Conservation (phyloP, 2,329 filamentous ascomycete species). For the Fusarium nisikadoi region DNA sequence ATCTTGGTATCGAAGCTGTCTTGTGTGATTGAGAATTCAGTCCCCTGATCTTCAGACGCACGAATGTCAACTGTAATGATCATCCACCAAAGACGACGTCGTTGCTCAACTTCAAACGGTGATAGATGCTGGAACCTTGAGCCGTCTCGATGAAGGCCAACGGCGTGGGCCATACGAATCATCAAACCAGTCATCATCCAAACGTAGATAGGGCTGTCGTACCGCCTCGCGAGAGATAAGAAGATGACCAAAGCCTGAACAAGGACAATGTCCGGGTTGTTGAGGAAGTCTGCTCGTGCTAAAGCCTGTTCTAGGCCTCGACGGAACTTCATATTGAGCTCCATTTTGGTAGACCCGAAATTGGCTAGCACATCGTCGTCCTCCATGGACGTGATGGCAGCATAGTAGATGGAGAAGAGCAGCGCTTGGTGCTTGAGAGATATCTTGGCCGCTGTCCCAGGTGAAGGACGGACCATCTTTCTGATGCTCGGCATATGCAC, state of each 20-base stretch:
- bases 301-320: constrained; percentile 69
- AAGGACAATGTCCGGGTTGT: constrained; percentile 66
- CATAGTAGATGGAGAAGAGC: constrained; percentile 68
- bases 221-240: constrained; percentile 62
- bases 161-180: constrained; percentile 64
- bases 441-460: constrained; percentile 47
- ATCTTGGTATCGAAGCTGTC: constrained; percentile 62
- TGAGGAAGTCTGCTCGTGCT: constrained; percentile 69
- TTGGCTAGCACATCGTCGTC: constrained; percentile 64
- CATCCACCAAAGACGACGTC: constrained; percentile 71
- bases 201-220: constrained; percentile 64
- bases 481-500: constrained; percentile 59
- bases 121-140: constrained; percentile 61
- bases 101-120: constrained; percentile 71
- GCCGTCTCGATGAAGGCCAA: constrained; percentile 69
- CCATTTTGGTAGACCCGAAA: constrained; percentile 60
- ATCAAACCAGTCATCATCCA: constrained; percentile 73
- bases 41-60: constrained; percentile 69
- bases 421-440: constrained; percentile 61
- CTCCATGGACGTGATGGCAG: constrained; percentile 65
- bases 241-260: constrained; percentile 72
- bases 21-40: constrained; percentile 58
- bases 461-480: constrained; percentile 48
- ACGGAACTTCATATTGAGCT: constrained; percentile 60
- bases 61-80: constrained; percentile 68